Base-by-base conservation (phyloP, 2,329 filamentous ascomycete species). In the Ascochyta rabiei region DNA sequence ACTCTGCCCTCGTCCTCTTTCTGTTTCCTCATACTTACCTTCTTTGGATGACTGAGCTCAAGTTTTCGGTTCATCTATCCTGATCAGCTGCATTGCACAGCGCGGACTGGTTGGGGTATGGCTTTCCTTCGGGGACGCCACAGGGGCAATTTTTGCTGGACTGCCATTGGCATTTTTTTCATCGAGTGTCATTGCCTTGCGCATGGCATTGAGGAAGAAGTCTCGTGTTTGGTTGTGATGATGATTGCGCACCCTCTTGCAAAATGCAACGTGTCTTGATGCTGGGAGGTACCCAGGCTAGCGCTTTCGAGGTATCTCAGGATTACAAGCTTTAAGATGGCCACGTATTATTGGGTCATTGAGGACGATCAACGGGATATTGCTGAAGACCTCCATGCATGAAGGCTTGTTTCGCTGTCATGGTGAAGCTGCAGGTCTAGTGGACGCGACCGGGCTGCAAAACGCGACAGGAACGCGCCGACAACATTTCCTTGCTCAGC, bases 151-250 rank as follows among this genome's bases (percentile, higher is more conserved):
- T 68, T 68, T 68, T 68, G 64, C 64, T 68, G 61, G 64, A 60
- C 58, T 21, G 42, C 54, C 34, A 41, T 53, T 24, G 33, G 19
- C 13, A 33, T 24, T 30, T 53, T 75, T 75, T 77, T 77, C 75
- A 69, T 77, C 74, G 63, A 69, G 23, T 66, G 48, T 33, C 57
- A 51, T 39, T 58, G 70, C 71, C 58, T 70, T 24, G 58, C 28
- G 73, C 69, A 63, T 58, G 56, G 69, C 34, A 60, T 71, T 68
- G 71, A 76, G 63, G 75, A 76, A 76, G 74, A 70, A 39, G 7
- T 19, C 2, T 19, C 7, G 28, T 33, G 31, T 4, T n/a, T 26
- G 15, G 15, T 21, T 0, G 21, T 3, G 21, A 6, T 23, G 3
- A 6, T 23, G 3, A 23, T 6, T 4, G 3, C 21, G 21, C 6